phyloP scores from a whole-genome alignment of 345 rosid genomes.

The Nephelium lappaceum region DNA sequence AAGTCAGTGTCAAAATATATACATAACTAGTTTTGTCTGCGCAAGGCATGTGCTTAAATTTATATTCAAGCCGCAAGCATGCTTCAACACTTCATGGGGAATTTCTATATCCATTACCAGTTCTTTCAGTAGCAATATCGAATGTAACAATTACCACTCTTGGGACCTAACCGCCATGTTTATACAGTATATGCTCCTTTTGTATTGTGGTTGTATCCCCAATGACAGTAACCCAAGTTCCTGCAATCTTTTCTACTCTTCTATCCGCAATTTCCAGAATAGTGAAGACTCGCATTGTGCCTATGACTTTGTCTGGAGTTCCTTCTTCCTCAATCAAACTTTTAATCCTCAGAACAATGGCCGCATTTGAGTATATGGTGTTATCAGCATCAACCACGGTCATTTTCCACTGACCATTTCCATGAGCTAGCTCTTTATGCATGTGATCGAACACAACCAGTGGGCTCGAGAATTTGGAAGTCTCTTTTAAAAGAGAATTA shows the following conservation, averaged over 20 bases:
- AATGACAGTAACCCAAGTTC: slow-evolving; percentile 65
- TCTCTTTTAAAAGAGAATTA: slow-evolving; percentile 58
- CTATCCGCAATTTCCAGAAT: slow-evolving; percentile 60
- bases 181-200: slow-evolving; percentile 57
- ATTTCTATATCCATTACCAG: no score
- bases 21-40: no score
- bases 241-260: slow-evolving; percentile 60
- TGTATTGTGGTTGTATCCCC: slow-evolving; percentile 47
- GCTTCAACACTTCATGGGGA: no score
- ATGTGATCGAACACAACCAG: slow-evolving; percentile 88
- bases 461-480: slow-evolving; percentile 39
- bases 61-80: no score
- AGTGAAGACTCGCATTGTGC: slow-evolving; percentile 70
- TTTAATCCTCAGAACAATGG: slow-evolving; percentile 76
- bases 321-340: slow-evolving; percentile 18
- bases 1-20: no score
- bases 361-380: slow-evolving; percentile 71
- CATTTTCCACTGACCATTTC: slow-evolving; percentile 75
- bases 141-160: no score
- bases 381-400: slow-evolving; percentile 51
- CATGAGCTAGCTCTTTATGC: slow-evolving; percentile 73
- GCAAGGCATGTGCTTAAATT: no score
- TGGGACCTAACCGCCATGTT: slow-evolving; percentile 15
- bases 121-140: no score
- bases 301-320: slow-evolving; percentile 21